Conservation (phyloP, 177 flowering plant species). For the Vitis hybrid region DNA sequence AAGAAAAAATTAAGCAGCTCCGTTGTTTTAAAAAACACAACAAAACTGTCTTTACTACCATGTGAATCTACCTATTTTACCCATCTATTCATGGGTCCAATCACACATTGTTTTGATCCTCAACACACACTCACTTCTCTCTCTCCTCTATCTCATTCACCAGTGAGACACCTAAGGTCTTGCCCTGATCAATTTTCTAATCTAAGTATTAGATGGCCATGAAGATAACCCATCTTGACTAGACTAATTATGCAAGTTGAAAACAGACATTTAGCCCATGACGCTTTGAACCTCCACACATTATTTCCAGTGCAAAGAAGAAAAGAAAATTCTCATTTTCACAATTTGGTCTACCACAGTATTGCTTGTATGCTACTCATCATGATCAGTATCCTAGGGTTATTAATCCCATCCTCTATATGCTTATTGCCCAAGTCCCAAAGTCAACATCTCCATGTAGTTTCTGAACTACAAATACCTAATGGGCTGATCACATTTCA, state of each 20-base stretch:
- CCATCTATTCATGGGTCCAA: slow-evolving; percentile 17
- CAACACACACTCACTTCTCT: too few relatives aligned
- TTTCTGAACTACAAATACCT: background rate
- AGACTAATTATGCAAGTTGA: slow-evolving; percentile 22
- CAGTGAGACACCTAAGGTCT: background rate
- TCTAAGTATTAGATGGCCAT: slow-evolving; percentile 3
- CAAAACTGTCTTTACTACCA: background rate
- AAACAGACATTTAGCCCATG: background rate
- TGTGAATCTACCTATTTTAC: slow-evolving; percentile 1
- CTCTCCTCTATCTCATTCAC: background rate
- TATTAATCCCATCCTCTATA: too few relatives aligned
- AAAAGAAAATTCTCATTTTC: background rate
- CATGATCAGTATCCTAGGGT: too few relatives aligned
- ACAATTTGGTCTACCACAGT: too few relatives aligned
- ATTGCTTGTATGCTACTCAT: too few relatives aligned
- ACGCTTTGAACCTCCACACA: background rate
- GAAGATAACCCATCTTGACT: slow-evolving; percentile 25
- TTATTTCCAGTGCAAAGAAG: slow-evolving; percentile 6
- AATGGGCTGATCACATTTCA: too few relatives aligned
- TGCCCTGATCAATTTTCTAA: slow-evolving; percentile 18
- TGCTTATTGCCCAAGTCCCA: too few relatives aligned
- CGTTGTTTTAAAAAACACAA: too few relatives aligned
- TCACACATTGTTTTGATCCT: slow-evolving; percentile 8
- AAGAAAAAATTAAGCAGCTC: background rate
- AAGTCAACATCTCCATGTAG: background rate